Conservation (phyloP, 169 alveolate genomes). For the Plasmodium yoelii region DNA sequence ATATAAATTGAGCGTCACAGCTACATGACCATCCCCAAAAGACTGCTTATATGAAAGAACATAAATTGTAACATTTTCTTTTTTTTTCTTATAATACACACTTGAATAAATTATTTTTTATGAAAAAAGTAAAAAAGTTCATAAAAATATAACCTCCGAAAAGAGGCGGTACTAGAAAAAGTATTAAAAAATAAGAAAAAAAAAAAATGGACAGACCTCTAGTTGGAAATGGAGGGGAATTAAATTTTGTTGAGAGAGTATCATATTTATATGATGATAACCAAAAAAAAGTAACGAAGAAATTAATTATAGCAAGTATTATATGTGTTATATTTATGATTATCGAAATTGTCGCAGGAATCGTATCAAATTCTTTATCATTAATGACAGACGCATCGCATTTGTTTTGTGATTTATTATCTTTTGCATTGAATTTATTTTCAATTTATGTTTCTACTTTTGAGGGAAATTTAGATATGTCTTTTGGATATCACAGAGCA, state of each 20-base stretch:
- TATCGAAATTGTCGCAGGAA: constrained; percentile 91
- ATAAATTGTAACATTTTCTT: too few relatives aligned
- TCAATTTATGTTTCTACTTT: constrained; percentile 91
- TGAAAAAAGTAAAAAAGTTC: too few relatives aligned
- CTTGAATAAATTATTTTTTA: too few relatives aligned
- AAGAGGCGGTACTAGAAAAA: too few relatives aligned
- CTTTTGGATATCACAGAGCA: constrained; percentile 96
- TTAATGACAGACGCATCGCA: constrained; percentile 97
- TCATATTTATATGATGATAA: constrained; percentile 35
- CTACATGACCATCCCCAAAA: too few relatives aligned
- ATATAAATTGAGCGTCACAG: too few relatives aligned
- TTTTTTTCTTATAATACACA: too few relatives aligned
- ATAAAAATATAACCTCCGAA: too few relatives aligned
- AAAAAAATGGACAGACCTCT: constrained; percentile 22
- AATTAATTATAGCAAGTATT: constrained; percentile 76
- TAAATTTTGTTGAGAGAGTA: constrained; percentile 33
- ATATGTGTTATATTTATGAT: constrained; percentile 85
- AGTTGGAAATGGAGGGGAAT: constrained; percentile 6
- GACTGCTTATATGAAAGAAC: too few relatives aligned
- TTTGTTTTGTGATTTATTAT: constrained; percentile 94
- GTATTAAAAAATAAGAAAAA: too few relatives aligned
- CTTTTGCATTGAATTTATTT: constrained; percentile 91
- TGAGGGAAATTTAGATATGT: constrained; percentile 91
- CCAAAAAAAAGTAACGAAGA: constrained; percentile 57
- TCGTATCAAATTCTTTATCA: constrained; percentile 90